Base-by-base conservation (phyloP, 78 protist genomes). In the Kipferlia bialata region DNA sequence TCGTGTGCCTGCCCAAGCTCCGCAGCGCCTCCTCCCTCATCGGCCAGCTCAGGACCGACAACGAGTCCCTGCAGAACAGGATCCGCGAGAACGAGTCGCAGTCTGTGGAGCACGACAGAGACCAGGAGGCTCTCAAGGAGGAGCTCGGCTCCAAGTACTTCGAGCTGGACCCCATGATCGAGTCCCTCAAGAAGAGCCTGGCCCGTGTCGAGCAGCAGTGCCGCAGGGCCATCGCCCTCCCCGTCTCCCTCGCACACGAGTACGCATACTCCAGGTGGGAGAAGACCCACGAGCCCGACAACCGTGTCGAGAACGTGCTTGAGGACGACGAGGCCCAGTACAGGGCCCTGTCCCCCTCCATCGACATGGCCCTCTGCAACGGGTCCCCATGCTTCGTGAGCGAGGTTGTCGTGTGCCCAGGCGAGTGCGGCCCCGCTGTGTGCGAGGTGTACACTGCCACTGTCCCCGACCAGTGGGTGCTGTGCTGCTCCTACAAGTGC, bases 101-200 rank as follows among this genome's bases (percentile, higher is more conserved):
- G 5, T 24, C 2, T 2, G 10, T 20, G n/a, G 22, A 31, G 33
- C 36, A 34, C 22, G 36, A 7, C 26, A 10, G 26, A 13, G 7
- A 67, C 32, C 22, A 67, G 54, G 61, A 57, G 13, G 38, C 32
- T 13, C 44, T 67, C 59, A 17, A 37, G 61, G 39, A 36, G 6
- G 38, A 41, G 36, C 60, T 67, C 28, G 72, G 56, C 28, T 7
- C 44, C 58, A 67, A 67, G 12, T 67, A 67, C 44, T 1, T 7
- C 54, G 72, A 67, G 60, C 44, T 57, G 41, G 54, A 1, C 29
- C 72, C 72, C 61, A 67, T 67, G 72, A 39, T 67, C 28, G 72
- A 67, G 24, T 57, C 58, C 31, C 56, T 67, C 24, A 36, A 41
- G 45, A 20, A 28, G 39, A 44, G 7, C 60, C 54, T 67, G n/a